Evolutionary conservation across 2,329 filamentous ascomycete species (phyloP).

Genomic region (Teratosphaeria zuluensis): DNA sequence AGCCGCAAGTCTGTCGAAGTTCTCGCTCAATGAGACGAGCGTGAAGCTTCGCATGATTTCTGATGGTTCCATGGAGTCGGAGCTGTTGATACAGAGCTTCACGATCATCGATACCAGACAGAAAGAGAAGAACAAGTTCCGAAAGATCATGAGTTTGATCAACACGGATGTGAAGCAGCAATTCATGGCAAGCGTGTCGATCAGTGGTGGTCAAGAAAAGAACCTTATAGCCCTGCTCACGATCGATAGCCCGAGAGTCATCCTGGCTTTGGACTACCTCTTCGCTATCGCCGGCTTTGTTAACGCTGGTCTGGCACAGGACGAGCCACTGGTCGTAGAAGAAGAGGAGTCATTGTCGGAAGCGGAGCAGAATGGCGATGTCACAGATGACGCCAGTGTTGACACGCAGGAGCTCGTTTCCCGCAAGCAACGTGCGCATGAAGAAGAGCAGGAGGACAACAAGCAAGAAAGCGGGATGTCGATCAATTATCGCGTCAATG

Average conservation of each 20-base stretch:
- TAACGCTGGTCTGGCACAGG: conserved; percentile 53
- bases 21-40: conserved; percentile 86
- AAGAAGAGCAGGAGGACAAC: conserved; percentile 22
- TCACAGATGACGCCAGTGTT: conserved; percentile 40
- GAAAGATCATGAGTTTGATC: conserved; percentile 94
- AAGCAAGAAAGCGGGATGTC: conserved; percentile 48
- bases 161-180: conserved; percentile 90
- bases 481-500: conserved; percentile 80
- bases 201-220: conserved; percentile 73
- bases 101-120: conserved; percentile 89
- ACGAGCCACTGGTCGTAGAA: conserved; percentile 51
- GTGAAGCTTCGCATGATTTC: conserved; percentile 89
- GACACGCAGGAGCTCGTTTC: conserved; percentile 22
- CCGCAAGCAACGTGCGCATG: conserved; percentile 10
- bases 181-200: conserved; percentile 94
- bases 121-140: conserved; percentile 85
- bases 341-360: conserved; percentile 37
- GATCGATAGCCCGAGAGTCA: conserved; percentile 86
- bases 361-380: conserved; percentile 35
- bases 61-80: conserved; percentile 82
- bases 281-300: conserved; percentile 81
- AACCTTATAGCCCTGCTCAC: conserved; percentile 85
- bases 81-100: conserved; percentile 87
- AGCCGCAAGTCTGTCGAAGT: conserved; percentile 77
- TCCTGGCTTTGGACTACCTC: conserved; percentile 91